Evolutionary conservation across 768 basidiomycete genomes (phyloP).

Genomic region (Lentinus tigrinus): DNA sequence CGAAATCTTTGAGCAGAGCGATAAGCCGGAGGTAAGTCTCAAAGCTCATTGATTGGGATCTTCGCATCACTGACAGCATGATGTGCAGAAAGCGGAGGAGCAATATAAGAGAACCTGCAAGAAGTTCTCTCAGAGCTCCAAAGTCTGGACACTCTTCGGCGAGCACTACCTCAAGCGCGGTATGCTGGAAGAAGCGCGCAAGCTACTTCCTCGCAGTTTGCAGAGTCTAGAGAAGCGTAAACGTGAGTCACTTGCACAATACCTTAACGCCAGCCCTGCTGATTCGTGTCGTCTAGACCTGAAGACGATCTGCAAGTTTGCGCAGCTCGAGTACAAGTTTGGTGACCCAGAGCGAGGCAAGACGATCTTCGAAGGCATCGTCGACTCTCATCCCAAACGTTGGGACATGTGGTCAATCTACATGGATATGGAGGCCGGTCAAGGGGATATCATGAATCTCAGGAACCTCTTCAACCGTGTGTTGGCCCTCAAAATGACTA

Average conservation of each 20-base stretch:
- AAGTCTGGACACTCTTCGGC: conserved; percentile 89
- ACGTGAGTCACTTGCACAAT: conserved; percentile 55
- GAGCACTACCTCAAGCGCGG: conserved; percentile 79
- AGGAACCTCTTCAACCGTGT: conserved; percentile 44
- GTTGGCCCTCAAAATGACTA: conserved; percentile 34
- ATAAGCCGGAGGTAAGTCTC: conserved; percentile 68
- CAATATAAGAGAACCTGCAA: conserved; percentile 86
- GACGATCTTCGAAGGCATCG: conserved; percentile 94
- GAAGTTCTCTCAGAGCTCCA: conserved; percentile 92
- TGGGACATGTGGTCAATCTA: conserved; percentile 97
- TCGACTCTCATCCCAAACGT: conserved; percentile 93
- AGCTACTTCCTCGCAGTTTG: conserved; percentile 80
- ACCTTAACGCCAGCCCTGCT: background rate
- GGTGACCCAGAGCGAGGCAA: conserved; percentile 94
- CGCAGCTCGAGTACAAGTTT: conserved; percentile 90
- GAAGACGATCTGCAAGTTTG: conserved; percentile 94
- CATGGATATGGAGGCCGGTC: conserved; percentile 91
- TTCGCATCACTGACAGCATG: background rate
- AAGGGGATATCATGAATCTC: conserved; percentile 74
- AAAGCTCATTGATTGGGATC: background rate
- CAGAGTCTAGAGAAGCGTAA: conserved; percentile 93
- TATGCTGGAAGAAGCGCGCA: conserved; percentile 76
- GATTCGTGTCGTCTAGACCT: conserved; percentile 56
- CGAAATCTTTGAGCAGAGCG: conserved; percentile 78
- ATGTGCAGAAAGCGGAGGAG: conserved; percentile 82